phyloP scores from a whole-genome alignment of 2,329 filamentous ascomycete genomes.

The Fusarium guadeloupense region DNA sequence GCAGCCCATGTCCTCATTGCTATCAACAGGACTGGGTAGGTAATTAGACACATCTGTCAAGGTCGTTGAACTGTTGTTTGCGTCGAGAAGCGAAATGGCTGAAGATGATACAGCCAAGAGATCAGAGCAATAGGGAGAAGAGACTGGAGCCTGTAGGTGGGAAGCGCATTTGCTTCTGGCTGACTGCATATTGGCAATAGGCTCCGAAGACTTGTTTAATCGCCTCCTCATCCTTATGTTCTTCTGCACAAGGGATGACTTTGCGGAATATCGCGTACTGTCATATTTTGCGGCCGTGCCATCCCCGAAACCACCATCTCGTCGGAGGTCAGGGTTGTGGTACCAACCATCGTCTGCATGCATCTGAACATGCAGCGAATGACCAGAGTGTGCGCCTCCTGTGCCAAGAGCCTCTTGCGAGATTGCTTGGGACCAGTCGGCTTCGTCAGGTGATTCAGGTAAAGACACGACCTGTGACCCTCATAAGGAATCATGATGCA shows the following conservation, averaged over 20 bases:
- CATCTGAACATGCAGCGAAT: slow-evolving; percentile 47
- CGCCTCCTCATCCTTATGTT: slow-evolving; percentile 40
- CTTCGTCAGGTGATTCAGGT: slow-evolving; percentile 49
- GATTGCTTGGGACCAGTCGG: slow-evolving; percentile 32
- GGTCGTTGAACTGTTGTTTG: not conserved
- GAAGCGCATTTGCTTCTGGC: not conserved
- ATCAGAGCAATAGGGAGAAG: slow-evolving; percentile 5
- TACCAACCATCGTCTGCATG: slow-evolving; percentile 32
- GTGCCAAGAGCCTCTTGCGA: slow-evolving; percentile 43
- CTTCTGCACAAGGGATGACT: slow-evolving; percentile 36
- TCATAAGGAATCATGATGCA: slow-evolving; percentile 61
- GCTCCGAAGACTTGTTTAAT: slow-evolving; percentile 20
- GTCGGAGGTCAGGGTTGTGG: slow-evolving; percentile 31
- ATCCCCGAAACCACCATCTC: slow-evolving; percentile 49
- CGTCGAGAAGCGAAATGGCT: slow-evolving; percentile 11
- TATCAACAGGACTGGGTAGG: slow-evolving; percentile 47
- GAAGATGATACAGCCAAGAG: slow-evolving; percentile 11
- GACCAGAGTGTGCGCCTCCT: slow-evolving; percentile 59
- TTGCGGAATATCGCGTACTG: slow-evolving; percentile 15
- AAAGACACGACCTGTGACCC: slow-evolving; percentile 65
- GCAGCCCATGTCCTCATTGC: slow-evolving; percentile 21
- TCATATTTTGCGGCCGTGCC: slow-evolving; percentile 61
- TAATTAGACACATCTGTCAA: slow-evolving; percentile 52
- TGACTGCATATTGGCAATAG: slow-evolving; percentile 1
- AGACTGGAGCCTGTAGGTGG: not conserved